Evolutionary conservation across 2,329 filamentous ascomycete genomes (phyloP).

Genomic region (Pezicula neosporulosa): DNA sequence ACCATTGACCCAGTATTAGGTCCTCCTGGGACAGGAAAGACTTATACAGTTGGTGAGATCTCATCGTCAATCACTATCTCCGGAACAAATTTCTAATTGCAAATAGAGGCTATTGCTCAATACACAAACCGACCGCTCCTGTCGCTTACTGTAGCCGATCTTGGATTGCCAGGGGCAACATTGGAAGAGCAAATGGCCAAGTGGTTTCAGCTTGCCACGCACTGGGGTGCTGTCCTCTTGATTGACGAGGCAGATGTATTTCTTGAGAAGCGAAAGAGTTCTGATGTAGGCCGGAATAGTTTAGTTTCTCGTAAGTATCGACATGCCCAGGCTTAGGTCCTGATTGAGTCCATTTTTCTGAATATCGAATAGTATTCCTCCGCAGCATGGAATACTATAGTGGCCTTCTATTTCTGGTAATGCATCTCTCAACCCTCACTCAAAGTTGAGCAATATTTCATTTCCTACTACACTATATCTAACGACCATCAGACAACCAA

Average conservation of each 20-base stretch:
- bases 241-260: slow-evolving; percentile 52
- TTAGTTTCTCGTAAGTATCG: slow-evolving; percentile 21
- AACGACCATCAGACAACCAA: slow-evolving; percentile 27
- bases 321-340: not conserved
- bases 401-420: slow-evolving; percentile 34
- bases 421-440: not conserved
- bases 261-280: slow-evolving; percentile 25
- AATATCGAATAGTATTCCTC: slow-evolving; percentile 24
- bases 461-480: not conserved
- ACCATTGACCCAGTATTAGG: not conserved
- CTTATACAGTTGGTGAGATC: slow-evolving; percentile 15
- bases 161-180: slow-evolving; percentile 38
- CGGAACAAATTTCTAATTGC: too few relatives aligned
- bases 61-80: slow-evolving; percentile 3
- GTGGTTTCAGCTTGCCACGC: slow-evolving; percentile 43
- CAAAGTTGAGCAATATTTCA: too few relatives aligned
- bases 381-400: slow-evolving; percentile 35
- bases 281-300: slow-evolving; percentile 27
- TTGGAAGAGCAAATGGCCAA: slow-evolving; percentile 42
- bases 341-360: not conserved
- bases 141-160: slow-evolving; percentile 39
- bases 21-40: slow-evolving; percentile 8
- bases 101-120: slow-evolving; percentile 11
- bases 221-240: slow-evolving; percentile 46
- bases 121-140: slow-evolving; percentile 12